These are phyloP conservation scores for Diutina pseudorugosa DNA, from an alignment of 1,139 yeast species.

Conservation along the genomic window DNA sequence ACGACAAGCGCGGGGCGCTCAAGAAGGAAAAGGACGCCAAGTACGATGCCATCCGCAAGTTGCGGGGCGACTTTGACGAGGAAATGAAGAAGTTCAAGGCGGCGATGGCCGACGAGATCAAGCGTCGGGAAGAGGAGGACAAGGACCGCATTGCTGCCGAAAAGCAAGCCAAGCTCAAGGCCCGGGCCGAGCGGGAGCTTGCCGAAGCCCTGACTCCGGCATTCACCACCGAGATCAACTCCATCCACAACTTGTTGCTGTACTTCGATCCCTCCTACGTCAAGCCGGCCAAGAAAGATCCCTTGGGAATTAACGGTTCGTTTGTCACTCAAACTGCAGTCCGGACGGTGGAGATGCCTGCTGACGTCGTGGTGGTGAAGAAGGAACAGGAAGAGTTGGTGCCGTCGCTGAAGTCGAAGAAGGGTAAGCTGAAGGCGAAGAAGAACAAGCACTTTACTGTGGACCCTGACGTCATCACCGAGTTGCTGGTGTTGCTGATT, in stretches of 20 bases:
- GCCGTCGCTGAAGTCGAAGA: conserved; percentile 38
- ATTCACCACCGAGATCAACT: conserved; percentile 59
- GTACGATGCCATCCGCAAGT: conserved; percentile 49
- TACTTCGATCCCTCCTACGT: conserved; percentile 74
- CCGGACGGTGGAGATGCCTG: conserved; percentile 48
- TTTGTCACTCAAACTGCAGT: conserved; percentile 16
- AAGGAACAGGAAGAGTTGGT: conserved; percentile 49
- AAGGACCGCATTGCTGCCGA: conserved; percentile 42
- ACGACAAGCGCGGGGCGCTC: conserved; percentile 55
- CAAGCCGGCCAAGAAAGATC: conserved; percentile 33
- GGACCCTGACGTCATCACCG: conserved; percentile 71
- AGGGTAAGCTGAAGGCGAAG: conserved; percentile 30
- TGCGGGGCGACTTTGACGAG: conserved; percentile 56
- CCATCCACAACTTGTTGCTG: conserved; percentile 58
- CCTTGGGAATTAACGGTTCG: neutral
- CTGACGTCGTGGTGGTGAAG: conserved; percentile 52
- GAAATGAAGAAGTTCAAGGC: conserved; percentile 62
- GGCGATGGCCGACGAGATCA: conserved; percentile 56
- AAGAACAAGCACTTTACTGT: conserved; percentile 45
- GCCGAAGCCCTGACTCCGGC: conserved; percentile 75
- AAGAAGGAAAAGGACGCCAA: conserved; percentile 61
- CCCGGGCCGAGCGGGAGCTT: conserved; percentile 54
- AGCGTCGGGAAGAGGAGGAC: conserved; percentile 61
- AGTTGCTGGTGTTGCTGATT: conserved; percentile 66
- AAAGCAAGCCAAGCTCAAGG: conserved; percentile 49